Evolutionary conservation across 1,284 basidiomycete species (phyloP), one percentile per base, ranked within the genome.

Genomic region (Coriolopsis trogii): DNA sequence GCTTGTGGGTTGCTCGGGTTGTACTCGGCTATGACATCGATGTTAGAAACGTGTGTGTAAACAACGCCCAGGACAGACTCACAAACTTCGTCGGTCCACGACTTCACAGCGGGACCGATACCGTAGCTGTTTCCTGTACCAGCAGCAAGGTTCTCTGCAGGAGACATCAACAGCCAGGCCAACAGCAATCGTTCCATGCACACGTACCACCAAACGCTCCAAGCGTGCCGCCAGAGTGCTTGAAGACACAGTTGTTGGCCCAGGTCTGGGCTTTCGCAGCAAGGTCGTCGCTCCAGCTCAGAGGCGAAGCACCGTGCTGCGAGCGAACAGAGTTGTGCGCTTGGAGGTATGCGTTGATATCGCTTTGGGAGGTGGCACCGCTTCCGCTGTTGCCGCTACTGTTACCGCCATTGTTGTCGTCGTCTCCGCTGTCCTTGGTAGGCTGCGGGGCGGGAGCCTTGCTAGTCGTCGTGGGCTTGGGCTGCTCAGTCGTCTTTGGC

Each of bases 71-170:
- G 6, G 26, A 37, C 13, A 33, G 18, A 68, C 68, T 61, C 41
- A 72, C 70, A 61, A 50, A 56, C 79, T 81, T 89, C 85, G 60
- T 78, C 76, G 1, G 80, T 78, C 86, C 85, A 89, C 4, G 71
- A 71, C 56, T 78, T 73, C 49, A 87, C 69, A 12, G 79, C 85
- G 3, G 67, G 46, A 15, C 66, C 57, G 49, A 84, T 81, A 42
- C 61, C 68, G 63, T 79, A 86, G 28, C 58, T 62, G 38, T 61
- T 62, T 6, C 82, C 83, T 29, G 84, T 85, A 7, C 84, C 85
- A 53, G 85, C 84, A 51, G 84, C 84, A 56, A 87, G 67, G 59
- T 88, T 87, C 69, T 87, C 85, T 85, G 64, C 8, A 54, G 20
- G 38, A 18, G 4, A 34, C 13, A 12, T 37, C 16, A 49, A 41